Percentiles rank a stretch among this genome's conserved stretches.
Evolutionary conservation across 2,329 filamentous ascomycete genomes (phyloP).

Genomic region (Fusarium nelsonii): DNA sequence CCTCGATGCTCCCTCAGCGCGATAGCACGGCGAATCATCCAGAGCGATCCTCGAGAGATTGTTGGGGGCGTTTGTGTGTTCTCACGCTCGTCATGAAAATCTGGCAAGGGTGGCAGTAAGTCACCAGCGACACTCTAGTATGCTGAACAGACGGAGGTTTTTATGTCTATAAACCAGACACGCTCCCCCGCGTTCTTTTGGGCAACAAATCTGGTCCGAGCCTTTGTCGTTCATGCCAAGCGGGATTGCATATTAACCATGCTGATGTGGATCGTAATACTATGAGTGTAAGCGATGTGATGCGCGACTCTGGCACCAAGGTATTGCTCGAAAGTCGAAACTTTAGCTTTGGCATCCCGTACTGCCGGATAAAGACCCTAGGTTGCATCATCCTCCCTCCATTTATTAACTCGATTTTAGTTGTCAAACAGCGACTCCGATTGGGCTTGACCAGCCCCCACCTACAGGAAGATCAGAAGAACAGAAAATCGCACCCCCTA

Average conservation of each 20-base stretch:
- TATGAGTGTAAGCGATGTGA: not conserved
- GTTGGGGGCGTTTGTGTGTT: not conserved
- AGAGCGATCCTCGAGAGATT: not conserved
- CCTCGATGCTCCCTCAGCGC: not conserved
- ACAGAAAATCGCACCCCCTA: conserved; percentile 19
- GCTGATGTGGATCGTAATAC: not conserved
- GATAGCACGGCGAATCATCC: not conserved
- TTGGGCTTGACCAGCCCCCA: conserved; percentile 3
- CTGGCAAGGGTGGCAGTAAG: not conserved
- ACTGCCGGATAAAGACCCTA: conserved; percentile 19
- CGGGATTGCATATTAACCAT: not conserved
- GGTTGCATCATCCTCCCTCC: conserved; percentile 9
- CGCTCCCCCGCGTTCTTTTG: not conserved
- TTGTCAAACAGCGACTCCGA: conserved; percentile 26
- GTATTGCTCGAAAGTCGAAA: not conserved
- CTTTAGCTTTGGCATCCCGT: conserved; percentile 16
- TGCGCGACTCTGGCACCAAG: not conserved
- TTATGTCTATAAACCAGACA: not conserved
- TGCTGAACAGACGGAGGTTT: not conserved
- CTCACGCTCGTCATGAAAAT: not conserved
- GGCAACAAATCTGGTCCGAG: not conserved
- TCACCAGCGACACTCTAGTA: not conserved
- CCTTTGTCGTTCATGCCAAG: not conserved
- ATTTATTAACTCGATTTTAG: conserved; percentile 15
- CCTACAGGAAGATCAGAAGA: conserved; percentile 21